Percentiles rank a stretch among this genome's conserved stretches.
Evolutionary conservation across 2,329 filamentous ascomycete species (phyloP).

Genomic region (Sporothrix inflata): DNA sequence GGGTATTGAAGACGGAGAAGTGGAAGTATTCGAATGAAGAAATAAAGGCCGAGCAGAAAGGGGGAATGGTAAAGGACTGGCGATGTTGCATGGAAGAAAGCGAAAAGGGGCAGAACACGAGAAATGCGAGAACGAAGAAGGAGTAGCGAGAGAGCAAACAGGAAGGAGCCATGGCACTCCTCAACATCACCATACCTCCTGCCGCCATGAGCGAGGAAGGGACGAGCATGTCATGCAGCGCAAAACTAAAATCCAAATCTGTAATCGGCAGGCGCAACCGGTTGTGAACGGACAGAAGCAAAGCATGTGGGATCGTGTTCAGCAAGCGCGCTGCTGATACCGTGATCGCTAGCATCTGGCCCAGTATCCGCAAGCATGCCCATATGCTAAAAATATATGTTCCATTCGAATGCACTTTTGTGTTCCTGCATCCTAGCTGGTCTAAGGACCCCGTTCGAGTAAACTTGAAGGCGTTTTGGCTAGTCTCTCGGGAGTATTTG

Average conservation of each 20-base stretch:
- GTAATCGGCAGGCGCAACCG: not conserved
- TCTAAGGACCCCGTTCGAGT: not conserved
- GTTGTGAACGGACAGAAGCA: not conserved
- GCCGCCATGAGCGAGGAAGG: not conserved
- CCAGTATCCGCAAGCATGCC: not conserved
- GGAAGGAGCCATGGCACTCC: not conserved
- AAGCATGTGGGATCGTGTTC: not conserved
- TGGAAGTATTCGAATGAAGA: not conserved
- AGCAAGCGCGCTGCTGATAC: not conserved
- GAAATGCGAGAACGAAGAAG: not conserved
- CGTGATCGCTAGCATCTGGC: not conserved
- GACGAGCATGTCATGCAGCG: not conserved
- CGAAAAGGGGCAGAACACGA: not conserved
- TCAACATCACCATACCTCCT: not conserved
- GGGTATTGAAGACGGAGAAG: not conserved
- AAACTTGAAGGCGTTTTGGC: not conserved
- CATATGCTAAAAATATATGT: not conserved
- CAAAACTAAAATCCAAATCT: not conserved
- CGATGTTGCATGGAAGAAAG: not conserved
- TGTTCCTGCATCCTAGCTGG: not conserved
- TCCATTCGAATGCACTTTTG: not conserved
- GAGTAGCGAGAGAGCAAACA: not conserved
- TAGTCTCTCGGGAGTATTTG: not conserved
- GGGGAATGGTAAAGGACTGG: not conserved
- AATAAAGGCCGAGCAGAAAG: not conserved